Conservation (phyloP, 1,139 yeast genomes). For the Arxiozyma bovina region DNA sequence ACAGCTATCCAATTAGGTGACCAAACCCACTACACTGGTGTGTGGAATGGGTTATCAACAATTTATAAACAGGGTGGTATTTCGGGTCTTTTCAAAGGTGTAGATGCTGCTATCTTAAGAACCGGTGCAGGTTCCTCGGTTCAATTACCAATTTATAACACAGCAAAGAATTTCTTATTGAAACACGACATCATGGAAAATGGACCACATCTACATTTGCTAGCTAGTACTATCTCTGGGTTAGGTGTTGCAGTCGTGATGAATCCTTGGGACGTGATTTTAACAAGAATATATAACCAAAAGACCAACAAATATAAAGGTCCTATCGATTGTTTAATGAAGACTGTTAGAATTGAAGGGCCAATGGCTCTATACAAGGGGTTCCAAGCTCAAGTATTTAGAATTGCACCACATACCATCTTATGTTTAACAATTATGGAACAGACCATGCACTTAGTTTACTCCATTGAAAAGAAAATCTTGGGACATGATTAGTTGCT, state of each 20-base stretch:
- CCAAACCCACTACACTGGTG: slow-evolving; percentile 74
- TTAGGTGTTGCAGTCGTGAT: slow-evolving; percentile 88
- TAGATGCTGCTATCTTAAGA: slow-evolving; percentile 87
- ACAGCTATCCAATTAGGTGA: slow-evolving; percentile 64
- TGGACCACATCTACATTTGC: slow-evolving; percentile 63
- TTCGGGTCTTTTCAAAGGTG: slow-evolving; percentile 76
- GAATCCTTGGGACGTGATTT: slow-evolving; percentile 95
- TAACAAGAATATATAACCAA: slow-evolving; percentile 92
- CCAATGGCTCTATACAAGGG: slow-evolving; percentile 84
- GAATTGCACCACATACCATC: slow-evolving; percentile 94
- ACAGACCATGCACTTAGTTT: slow-evolving; percentile 46
- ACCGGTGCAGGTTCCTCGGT: slow-evolving; percentile 96
- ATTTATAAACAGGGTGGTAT: slow-evolving; percentile 64
- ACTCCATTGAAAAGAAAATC: slow-evolving; percentile 35
- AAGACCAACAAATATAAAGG: slow-evolving; percentile 80
- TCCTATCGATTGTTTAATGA: slow-evolving; percentile 78
- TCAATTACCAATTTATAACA: slow-evolving; percentile 86
- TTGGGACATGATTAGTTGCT: slow-evolving; percentile 13
- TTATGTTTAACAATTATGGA: slow-evolving; percentile 91
- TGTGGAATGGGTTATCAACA: slow-evolving; percentile 57
- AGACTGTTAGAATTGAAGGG: slow-evolving; percentile 82
- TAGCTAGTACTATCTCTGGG: slow-evolving; percentile 75
- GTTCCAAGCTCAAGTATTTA: slow-evolving; percentile 79
- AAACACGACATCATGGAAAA: slow-evolving; percentile 45
- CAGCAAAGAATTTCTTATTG: slow-evolving; percentile 50